Percentiles rank a stretch among this genome's conserved stretches.
These are phyloP conservation scores for Waltergamsia citrina DNA, from an alignment of 2,329 filamentous ascomycete species.

Conservation along the genomic window DNA sequence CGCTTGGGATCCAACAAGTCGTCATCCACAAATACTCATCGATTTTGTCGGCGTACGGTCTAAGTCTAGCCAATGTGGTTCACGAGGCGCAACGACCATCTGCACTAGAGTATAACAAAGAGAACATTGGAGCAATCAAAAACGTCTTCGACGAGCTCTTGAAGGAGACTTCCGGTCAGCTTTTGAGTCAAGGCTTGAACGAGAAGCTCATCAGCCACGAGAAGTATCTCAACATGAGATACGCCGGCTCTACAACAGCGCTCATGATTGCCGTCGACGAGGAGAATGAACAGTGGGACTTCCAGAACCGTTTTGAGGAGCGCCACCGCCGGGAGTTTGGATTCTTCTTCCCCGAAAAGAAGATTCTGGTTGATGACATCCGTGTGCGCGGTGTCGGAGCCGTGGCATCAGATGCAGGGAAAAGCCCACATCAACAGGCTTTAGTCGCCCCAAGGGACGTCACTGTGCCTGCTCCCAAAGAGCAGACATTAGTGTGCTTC, in stretches of 20 bases:
- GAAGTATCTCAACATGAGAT: conserved; percentile 32
- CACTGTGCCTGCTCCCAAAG: too few species aligned
- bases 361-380: conserved; percentile 31
- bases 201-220: conserved; percentile 30
- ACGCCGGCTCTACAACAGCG: conserved; percentile 29
- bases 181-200: conserved; percentile 27
- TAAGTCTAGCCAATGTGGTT: conserved; percentile 21
- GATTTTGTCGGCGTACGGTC: conserved; percentile 24
- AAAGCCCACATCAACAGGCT: neutral
- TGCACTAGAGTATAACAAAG: conserved; percentile 11
- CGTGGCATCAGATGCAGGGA: conserved; percentile 5
- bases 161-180: conserved; percentile 15
- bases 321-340: conserved; percentile 30
- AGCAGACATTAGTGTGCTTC: too few species aligned
- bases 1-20: conserved; percentile 18
- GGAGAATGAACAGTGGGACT: conserved; percentile 19
- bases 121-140: conserved; percentile 8
- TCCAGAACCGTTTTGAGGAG: conserved; percentile 18
- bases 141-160: conserved; percentile 16
- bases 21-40: conserved; percentile 22
- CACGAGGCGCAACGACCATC: conserved; percentile 19
- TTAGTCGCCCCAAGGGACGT: conserved; percentile 3
- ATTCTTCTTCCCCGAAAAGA: conserved; percentile 23
- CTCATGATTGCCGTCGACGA: conserved; percentile 26
- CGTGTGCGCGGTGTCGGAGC: conserved; percentile 28